Percentiles rank a stretch among this genome's conserved stretches.
These are phyloP conservation scores for Russula earlei DNA, from an alignment of 768 basidiomycete species.

Conservation along the genomic window DNA sequence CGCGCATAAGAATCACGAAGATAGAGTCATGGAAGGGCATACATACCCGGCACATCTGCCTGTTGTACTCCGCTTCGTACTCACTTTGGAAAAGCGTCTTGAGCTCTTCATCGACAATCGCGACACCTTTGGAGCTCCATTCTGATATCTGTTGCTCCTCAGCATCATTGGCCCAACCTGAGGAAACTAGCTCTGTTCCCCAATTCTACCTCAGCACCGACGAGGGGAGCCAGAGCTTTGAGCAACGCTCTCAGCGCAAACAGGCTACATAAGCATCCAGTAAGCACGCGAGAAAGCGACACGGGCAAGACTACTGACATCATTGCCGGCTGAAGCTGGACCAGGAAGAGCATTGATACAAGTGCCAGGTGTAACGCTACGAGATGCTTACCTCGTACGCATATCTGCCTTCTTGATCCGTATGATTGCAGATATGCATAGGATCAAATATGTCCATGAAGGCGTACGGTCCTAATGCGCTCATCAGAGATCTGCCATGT, in stretches of 20 bases:
- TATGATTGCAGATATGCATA: conserved; percentile 85
- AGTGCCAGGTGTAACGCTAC: conserved; percentile 5
- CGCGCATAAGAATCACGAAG: background rate
- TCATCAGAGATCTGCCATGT: background rate
- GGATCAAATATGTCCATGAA: conserved; percentile 92
- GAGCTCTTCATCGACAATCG: conserved; percentile 48
- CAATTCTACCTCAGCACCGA: conserved; percentile 67
- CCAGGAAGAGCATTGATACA: background rate
- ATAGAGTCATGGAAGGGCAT: background rate
- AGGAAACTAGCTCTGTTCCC: conserved; percentile 39
- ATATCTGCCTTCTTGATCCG: conserved; percentile 70
- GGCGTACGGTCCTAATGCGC: conserved; percentile 64
- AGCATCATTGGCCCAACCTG: conserved; percentile 56
- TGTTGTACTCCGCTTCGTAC: conserved; percentile 54
- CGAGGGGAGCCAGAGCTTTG: conserved; percentile 70
- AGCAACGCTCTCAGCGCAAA: conserved; percentile 75
- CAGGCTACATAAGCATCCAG: conserved; percentile 35
- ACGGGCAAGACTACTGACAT: conserved; percentile 39
- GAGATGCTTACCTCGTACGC: conserved; percentile 45
- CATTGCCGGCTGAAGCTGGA: conserved; percentile 66
- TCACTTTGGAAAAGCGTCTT: conserved; percentile 50
- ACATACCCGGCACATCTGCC: conserved; percentile 59
- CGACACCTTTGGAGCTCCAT: conserved; percentile 52
- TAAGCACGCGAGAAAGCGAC: conserved; percentile 4
- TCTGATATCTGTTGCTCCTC: conserved; percentile 44